A percentile compares a stretch with the other conserved stretches of the same genome.
These are phyloP conservation scores for Amyloporia xantha DNA, from an alignment of 768 basidiomycete species.

Conservation along the genomic window DNA sequence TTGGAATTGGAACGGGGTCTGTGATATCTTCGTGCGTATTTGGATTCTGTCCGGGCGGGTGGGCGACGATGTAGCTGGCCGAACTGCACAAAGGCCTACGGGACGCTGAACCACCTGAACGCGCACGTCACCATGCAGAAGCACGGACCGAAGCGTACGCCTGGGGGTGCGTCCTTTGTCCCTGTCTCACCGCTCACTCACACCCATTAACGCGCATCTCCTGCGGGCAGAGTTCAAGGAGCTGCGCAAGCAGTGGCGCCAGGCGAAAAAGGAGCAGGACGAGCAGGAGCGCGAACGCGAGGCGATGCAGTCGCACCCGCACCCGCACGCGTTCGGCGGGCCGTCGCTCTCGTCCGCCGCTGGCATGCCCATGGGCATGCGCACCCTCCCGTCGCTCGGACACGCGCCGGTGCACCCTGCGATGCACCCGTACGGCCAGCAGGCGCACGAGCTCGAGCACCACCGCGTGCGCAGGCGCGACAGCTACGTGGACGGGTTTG, in stretches of 20 bases:
- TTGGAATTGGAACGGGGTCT: too few species aligned
- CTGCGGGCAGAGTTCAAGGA: slow-evolving; percentile 85
- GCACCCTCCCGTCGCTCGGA: slow-evolving; percentile 5
- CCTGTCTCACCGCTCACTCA: slow-evolving; percentile 5
- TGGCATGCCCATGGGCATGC: slow-evolving; percentile 5
- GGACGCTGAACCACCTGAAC: slow-evolving; percentile 95
- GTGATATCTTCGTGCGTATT: too few species aligned
- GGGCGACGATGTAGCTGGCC: slow-evolving; percentile 25
- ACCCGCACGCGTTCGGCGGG: background rate
- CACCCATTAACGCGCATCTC: slow-evolving; percentile 11
- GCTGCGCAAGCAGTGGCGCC: slow-evolving; percentile 92
- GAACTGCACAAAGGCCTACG: slow-evolving; percentile 72
- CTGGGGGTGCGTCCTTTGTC: slow-evolving; percentile 59
- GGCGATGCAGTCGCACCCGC: slow-evolving; percentile 6
- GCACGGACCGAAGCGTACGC: slow-evolving; percentile 86
- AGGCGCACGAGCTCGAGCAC: slow-evolving; percentile 8
- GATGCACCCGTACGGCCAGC: background rate
- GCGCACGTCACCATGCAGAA: slow-evolving; percentile 99
- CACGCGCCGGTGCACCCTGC: slow-evolving; percentile 7
- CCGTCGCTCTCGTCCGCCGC: background rate
- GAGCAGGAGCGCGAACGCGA: slow-evolving; percentile 21
- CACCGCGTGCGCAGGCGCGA: slow-evolving; percentile 10
- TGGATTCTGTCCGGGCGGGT: too few species aligned
- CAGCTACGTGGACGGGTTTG: slow-evolving; percentile 11
- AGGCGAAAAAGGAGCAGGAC: slow-evolving; percentile 74